Conservation (phyloP, 139 green algal species). For the Mesotaenium endlicherianum region DNA sequence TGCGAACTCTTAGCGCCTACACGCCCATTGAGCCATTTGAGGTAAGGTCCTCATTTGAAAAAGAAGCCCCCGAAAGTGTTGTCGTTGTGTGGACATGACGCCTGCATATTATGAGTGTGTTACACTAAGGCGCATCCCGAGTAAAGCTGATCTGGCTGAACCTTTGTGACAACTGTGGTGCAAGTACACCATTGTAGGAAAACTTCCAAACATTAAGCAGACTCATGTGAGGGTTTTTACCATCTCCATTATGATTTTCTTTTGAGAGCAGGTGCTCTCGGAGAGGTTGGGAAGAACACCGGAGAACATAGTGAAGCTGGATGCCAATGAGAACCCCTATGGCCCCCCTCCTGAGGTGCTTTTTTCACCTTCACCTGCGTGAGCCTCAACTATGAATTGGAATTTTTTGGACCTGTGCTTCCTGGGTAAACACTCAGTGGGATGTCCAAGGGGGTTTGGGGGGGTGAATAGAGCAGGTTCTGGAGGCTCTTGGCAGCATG, state of each 20-base stretch:
- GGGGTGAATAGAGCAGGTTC: conserved; percentile 59
- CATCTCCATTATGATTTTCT: neutral
- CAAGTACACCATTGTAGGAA: too few species aligned
- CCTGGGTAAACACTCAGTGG: too few species aligned
- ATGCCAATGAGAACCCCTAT: conserved; percentile 99
- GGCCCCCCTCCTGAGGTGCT: conserved; percentile 81
- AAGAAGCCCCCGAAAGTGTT: neutral
- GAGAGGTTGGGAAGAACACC: conserved; percentile 70
- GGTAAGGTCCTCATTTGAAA: conserved; percentile 36
- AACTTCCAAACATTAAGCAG: too few species aligned
- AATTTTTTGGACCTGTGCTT: too few species aligned
- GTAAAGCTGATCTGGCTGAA: too few species aligned
- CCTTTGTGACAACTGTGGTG: too few species aligned
- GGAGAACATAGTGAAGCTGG: conserved; percentile 96
- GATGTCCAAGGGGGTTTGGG: too few species aligned
- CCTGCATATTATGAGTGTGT: neutral
- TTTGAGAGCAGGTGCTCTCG: conserved; percentile 50
- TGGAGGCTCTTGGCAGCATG: conserved; percentile 81
- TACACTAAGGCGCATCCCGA: too few species aligned
- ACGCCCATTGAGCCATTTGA: conserved; percentile 98
- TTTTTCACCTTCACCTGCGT: too few species aligned
- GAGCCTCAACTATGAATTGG: too few species aligned
- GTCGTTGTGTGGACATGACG: neutral
- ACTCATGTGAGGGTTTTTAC: neutral
- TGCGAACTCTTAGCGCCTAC: conserved; percentile 87